Conservation (phyloP, 2,329 filamentous ascomycete genomes). For the Botryosphaeria dothidea region DNA sequence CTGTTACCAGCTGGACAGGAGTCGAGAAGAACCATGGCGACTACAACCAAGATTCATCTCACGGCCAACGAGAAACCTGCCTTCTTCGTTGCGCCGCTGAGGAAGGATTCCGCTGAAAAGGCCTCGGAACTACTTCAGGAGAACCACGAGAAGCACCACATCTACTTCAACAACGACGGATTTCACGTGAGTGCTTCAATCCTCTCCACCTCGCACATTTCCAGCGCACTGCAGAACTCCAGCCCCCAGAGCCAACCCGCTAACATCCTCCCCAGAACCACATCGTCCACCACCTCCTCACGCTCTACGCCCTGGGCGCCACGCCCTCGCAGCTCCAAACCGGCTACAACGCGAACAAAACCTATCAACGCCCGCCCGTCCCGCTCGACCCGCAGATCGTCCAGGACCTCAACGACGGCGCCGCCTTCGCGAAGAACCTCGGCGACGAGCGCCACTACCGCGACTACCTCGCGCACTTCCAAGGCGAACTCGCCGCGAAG, state of each 20-base stretch:
- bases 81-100: conserved; percentile 49
- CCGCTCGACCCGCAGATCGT: conserved; percentile 53
- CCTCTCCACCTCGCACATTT: neutral
- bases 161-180: conserved; percentile 74
- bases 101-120: conserved; percentile 61
- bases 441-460: conserved; percentile 67
- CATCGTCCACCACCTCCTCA: conserved; percentile 75
- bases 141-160: conserved; percentile 74
- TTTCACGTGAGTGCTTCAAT: conserved; percentile 60
- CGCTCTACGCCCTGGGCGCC: conserved; percentile 75
- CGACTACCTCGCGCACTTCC: conserved; percentile 77
- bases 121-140: conserved; percentile 71
- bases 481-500: conserved; percentile 66
- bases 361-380: conserved; percentile 63
- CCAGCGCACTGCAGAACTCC: no score
- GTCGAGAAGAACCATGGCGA: conserved; percentile 31
- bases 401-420: conserved; percentile 58
- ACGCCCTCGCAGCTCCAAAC: conserved; percentile 58
- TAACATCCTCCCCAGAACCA: conserved; percentile 56
- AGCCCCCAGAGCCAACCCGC: neutral
- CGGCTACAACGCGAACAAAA: conserved; percentile 64
- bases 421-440: conserved; percentile 59
- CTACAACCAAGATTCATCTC: conserved; percentile 27
- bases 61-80: conserved; percentile 41
- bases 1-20: neutral